Evolutionary conservation across 2,329 filamentous ascomycete species (phyloP), one percentile per base, ranked within the genome.

Genomic region (Fusarium sacchari): DNA sequence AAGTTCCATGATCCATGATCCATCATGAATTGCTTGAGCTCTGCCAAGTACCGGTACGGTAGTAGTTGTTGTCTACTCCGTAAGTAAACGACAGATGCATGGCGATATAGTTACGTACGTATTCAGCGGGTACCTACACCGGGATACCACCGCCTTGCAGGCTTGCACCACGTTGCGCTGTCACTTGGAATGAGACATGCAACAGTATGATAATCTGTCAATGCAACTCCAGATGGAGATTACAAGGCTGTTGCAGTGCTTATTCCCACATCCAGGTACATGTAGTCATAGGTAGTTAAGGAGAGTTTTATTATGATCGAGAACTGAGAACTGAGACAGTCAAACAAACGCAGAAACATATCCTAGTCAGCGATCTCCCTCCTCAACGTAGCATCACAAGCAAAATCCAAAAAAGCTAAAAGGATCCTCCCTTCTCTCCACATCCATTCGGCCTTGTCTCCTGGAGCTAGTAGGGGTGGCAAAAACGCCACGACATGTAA

Each of bases 401-500:
- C 36, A 58, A 46, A 34, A 53, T 28, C 14, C 24, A 18, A 53
- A 53, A 53, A 53, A 28, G 11, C 50, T 39, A 53, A 53, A 53
- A 53, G 32, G 58, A 36, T 56, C 32, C 24, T 44, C 42, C 44
- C 49, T 50, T 49, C 56, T 62, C 65, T 68, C 65, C 65, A 69
- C 50, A 50, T 42, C 8, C 36, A 60, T 57, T 58, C 50, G 34
- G 34, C 22, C 53, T 53, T 43, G 30, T 59, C 59, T 64, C 59
- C 65, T 69, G 59, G 59, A 43, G 60, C 65, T 69, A 69, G 63
- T 67, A 57, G 52, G 64, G 64, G 36, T 39, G 15, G 62, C 14
- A 34, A 46, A 44, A 42, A 52, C 58, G 58, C 66, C 50, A 68
- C 65, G 64, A 36, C 43, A 71, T 71, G 68, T 71, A 71, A 71